A percentile compares a stretch with the other conserved stretches of the same genome.
phyloP scores from a whole-genome alignment of 768 basidiomycete species.

The Mycena crocata region DNA sequence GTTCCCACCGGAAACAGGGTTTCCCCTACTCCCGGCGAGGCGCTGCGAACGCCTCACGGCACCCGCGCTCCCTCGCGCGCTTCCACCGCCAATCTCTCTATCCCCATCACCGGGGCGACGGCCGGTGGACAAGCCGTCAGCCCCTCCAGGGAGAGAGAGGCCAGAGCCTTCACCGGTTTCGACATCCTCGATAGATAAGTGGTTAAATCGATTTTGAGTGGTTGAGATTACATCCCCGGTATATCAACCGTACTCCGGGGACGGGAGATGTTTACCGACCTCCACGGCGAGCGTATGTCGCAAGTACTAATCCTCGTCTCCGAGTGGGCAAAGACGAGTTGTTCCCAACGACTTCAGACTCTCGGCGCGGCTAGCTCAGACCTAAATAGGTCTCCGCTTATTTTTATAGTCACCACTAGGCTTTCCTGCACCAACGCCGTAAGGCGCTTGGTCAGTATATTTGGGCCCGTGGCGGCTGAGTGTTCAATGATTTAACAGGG shows the following conservation, averaged over 20 bases:
- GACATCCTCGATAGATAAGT: not conserved
- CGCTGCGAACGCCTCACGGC: not conserved
- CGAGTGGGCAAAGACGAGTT: not conserved
- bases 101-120: constrained; percentile 15
- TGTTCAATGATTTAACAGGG: too few relatives aligned
- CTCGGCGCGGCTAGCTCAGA: too few relatives aligned
- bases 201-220: not conserved
- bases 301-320: not conserved
- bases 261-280: constrained; percentile 1
- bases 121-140: constrained; percentile 3
- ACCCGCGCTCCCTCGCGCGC: not conserved
- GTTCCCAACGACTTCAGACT: constrained; percentile 8
- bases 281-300: constrained; percentile 9
- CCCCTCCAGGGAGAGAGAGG: constrained; percentile 25
- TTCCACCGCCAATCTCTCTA: constrained; percentile 14
- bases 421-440: not conserved
- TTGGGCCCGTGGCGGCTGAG: not conserved
- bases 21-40: not conserved
- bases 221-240: not conserved
- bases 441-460: not conserved
- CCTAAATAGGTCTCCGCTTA: too few relatives aligned
- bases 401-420: not conserved
- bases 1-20: not conserved
- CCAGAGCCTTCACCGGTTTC: constrained; percentile 3
- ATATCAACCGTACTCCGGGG: not conserved